Evolutionary conservation across 2,329 filamentous ascomycete genomes (phyloP), one percentile per base, ranked within the genome.

Genomic region (Exophiala spinifera): DNA sequence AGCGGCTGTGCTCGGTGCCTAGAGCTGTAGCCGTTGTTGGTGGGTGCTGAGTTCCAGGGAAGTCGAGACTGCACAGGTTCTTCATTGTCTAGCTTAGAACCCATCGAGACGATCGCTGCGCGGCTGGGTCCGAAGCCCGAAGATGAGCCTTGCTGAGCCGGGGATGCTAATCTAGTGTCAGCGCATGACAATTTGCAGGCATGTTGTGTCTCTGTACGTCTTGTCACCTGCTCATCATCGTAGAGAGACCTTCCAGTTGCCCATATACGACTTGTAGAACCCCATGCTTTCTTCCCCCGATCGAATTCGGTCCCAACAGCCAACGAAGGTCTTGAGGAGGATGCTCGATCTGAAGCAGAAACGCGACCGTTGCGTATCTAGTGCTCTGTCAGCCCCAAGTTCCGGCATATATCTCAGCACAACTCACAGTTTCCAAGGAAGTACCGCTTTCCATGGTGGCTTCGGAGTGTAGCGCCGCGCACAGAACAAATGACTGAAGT

Each of bases 211-310:
- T 28, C 37, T 59, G 17, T 67, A 84, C 80, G 80, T 74, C 75
- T 74, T 46, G 76, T 69, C 45, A 70, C 72, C 34, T 71, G 69
- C 44, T 72, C 65, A 58, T 77, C 79, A 64, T 74, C 74, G 20
- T 72, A 72, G 56, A 77, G 72, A 14, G 75, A 75, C 68, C 70
- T 69, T 33, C 49, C 53, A 57, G 73, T 78, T 11, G 75, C 74
- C 81, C 81, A 84, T 39, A 83, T 80, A 28, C 72, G 75, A 67
- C 67, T 64, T 67, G 53, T 40, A 25, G 56, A 19, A 37, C 74
- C 70, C 75, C 74, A 71, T 61, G 69, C 72, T 31, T 71, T 61
- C 52, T 72, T 74, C 39, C 69, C 69, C 60, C 67, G 69, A 15
- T 72, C 71, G 63, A 78, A 78, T n/a, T 72, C 68, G 51, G 72